Percentiles rank a stretch among this genome's conserved stretches.
Evolutionary conservation across 768 basidiomycete genomes (phyloP).

Genomic region (Rhodosporidiobolus odoratus): DNA sequence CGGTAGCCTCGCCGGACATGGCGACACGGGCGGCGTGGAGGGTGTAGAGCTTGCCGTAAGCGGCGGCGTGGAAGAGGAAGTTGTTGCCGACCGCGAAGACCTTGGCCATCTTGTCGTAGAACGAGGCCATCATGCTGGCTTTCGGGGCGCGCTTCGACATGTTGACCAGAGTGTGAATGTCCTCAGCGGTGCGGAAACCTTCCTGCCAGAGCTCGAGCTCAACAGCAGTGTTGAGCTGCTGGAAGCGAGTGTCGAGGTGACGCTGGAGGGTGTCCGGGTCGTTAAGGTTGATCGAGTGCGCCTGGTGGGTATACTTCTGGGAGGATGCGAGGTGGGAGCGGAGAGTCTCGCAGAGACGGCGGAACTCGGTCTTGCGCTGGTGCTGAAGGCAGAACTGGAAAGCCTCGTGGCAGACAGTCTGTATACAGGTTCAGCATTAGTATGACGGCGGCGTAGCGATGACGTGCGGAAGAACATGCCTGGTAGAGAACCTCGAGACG

Average conservation of each 20-base stretch:
- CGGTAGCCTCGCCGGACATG: conserved; percentile 57
- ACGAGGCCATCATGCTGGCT: conserved; percentile 95
- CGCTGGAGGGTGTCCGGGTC: conserved; percentile 92
- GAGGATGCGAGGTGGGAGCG: conserved; percentile 90
- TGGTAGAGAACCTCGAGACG: conserved; percentile 89
- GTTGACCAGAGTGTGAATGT: conserved; percentile 89
- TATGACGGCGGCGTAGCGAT: background rate
- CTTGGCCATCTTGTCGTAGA: conserved; percentile 94
- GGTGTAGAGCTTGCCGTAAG: conserved; percentile 79
- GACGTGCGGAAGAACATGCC: conserved; percentile 51
- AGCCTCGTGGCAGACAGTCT: conserved; percentile 95
- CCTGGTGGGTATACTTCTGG: conserved; percentile 88
- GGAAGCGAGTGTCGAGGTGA: conserved; percentile 93
- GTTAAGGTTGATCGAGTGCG: conserved; percentile 88
- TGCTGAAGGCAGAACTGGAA: conserved; percentile 94
- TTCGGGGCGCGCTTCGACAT: conserved; percentile 89
- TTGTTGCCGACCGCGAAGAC: conserved; percentile 95
- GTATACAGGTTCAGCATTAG: conserved; percentile 6
- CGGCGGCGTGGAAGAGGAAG: conserved; percentile 90
- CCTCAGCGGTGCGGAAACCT: conserved; percentile 95
- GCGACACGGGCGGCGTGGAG: conserved; percentile 51
- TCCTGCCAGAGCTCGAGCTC: conserved; percentile 99
- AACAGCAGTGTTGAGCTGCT: conserved; percentile 90
- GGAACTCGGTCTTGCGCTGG: conserved; percentile 92
- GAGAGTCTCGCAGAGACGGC: conserved; percentile 90